A percentile compares a stretch with the other conserved stretches of the same genome.
Conservation (phyloP, 495 filamentous ascomycete species). For the Usnea hakonensis region DNA sequence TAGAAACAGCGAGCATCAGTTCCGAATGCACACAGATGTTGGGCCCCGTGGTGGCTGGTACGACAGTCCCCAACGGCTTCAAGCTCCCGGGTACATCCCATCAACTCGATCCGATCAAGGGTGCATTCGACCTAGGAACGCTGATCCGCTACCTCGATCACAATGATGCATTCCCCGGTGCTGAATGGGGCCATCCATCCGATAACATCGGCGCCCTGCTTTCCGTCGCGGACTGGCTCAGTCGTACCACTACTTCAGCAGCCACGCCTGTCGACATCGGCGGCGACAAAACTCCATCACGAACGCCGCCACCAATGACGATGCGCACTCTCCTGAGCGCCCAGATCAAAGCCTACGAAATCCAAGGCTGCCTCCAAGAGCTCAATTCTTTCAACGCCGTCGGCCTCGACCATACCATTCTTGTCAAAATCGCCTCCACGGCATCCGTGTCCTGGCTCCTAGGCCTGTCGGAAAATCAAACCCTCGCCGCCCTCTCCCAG, state of each 20-base stretch:
- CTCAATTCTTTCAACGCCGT: constrained; percentile 34
- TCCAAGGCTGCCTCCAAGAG: constrained; percentile 38
- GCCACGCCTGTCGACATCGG: too few relatives aligned
- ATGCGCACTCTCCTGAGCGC: constrained; percentile 28
- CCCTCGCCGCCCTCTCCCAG: constrained; percentile 34
- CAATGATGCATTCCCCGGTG: constrained; percentile 38
- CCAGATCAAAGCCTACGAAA: constrained; percentile 42
- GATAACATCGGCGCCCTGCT: constrained; percentile 27
- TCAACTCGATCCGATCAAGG: constrained; percentile 33
- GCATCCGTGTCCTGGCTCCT: constrained; percentile 35
- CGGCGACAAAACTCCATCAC: too few relatives aligned
- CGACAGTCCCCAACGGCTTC: constrained; percentile 32
- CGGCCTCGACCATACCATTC: constrained; percentile 41
- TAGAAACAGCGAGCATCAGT: constrained; percentile 28
- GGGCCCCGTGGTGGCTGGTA: constrained; percentile 24
- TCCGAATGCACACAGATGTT: constrained; percentile 25
- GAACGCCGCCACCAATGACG: too few relatives aligned
- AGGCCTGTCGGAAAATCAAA: constrained; percentile 29
- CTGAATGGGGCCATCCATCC: constrained; percentile 43
- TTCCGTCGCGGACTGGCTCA: too few relatives aligned
- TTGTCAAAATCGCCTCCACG: constrained; percentile 39
- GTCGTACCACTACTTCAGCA: too few relatives aligned
- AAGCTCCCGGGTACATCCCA: constrained; percentile 34
- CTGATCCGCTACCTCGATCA: constrained; percentile 42
- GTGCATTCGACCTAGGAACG: constrained; percentile 37